phyloP scores from a whole-genome alignment of 2,329 filamentous ascomycete species.

The Pseudogymnoascus sp. region DNA sequence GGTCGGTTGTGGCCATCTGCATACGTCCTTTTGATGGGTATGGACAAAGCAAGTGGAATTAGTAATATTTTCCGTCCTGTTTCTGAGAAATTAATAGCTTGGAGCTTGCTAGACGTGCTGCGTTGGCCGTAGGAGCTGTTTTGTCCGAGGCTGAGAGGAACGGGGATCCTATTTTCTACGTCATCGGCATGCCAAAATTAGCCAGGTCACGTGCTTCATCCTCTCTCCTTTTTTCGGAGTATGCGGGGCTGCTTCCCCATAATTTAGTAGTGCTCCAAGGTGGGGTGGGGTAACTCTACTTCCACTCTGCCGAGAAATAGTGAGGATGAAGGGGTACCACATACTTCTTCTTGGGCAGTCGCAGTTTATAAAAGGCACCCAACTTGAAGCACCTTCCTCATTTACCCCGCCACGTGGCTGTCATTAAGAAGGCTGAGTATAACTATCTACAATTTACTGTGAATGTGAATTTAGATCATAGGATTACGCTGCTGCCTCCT shows the following conservation, averaged over 20 bases:
- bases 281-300: constrained; percentile 3
- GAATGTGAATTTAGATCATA: neutral
- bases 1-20: neutral
- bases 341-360: neutral
- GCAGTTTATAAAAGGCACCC: neutral
- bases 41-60: neutral
- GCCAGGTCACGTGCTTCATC: neutral
- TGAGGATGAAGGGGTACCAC: neutral
- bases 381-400: neutral
- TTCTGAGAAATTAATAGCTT: neutral
- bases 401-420: neutral
- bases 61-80: neutral
- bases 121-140: neutral
- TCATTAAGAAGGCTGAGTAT: neutral
- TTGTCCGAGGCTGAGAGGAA: neutral
- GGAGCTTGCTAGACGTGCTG: neutral
- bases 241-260: constrained; percentile 3
- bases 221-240: neutral
- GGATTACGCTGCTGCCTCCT: neutral
- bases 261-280: neutral
- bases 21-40: neutral
- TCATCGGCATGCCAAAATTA: neutral
- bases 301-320: neutral
- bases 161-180: neutral
- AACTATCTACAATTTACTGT: neutral